phyloP scores from a whole-genome alignment of 768 basidiomycete species.

The Daedaleopsis sinensis region DNA sequence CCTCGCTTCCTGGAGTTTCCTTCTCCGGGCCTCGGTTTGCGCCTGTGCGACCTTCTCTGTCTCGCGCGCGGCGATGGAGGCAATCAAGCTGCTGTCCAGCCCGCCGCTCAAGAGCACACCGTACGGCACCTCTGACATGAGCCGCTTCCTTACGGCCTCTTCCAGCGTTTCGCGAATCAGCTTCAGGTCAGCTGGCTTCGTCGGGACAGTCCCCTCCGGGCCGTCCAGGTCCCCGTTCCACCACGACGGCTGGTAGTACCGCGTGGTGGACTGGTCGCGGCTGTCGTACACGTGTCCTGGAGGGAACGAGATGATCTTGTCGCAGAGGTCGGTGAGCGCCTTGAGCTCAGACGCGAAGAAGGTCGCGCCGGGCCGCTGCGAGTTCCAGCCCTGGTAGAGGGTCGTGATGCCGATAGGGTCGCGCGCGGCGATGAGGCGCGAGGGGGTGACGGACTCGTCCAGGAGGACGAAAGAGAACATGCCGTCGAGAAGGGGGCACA shows the following conservation, averaged over 20 bases:
- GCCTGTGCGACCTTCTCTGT: constrained; percentile 88
- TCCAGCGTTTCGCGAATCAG: constrained; percentile 82
- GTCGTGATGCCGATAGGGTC: constrained; percentile 99
- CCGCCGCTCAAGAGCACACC: constrained; percentile 96
- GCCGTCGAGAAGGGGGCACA: constrained; percentile 87
- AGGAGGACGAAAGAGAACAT: constrained; percentile 99
- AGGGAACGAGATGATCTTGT: constrained; percentile 93
- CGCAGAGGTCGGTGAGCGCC: constrained; percentile 87
- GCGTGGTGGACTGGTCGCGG: constrained; percentile 68
- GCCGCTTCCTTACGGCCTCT: constrained; percentile 87
- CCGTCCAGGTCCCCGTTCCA: constrained; percentile 80
- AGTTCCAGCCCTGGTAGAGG: constrained; percentile 96
- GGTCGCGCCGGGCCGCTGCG: constrained; percentile 75
- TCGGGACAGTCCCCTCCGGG: constrained; percentile 56
- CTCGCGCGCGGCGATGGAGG: constrained; percentile 91
- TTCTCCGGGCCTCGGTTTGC: constrained; percentile 72
- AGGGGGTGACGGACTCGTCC: constrained; percentile 88
- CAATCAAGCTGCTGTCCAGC: constrained; percentile 94
- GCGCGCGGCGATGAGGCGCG: constrained; percentile 92
- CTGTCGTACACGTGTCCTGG: constrained; percentile 98
- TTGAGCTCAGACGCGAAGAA: constrained; percentile 98
- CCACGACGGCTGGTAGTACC: constrained; percentile 92
- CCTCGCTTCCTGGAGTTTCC: constrained; percentile 51
- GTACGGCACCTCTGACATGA: constrained; percentile 99
- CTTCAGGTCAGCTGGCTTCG: constrained; percentile 62